Conservation (phyloP, 257 asterid species). For the Nicotiana noctiflora region DNA sequence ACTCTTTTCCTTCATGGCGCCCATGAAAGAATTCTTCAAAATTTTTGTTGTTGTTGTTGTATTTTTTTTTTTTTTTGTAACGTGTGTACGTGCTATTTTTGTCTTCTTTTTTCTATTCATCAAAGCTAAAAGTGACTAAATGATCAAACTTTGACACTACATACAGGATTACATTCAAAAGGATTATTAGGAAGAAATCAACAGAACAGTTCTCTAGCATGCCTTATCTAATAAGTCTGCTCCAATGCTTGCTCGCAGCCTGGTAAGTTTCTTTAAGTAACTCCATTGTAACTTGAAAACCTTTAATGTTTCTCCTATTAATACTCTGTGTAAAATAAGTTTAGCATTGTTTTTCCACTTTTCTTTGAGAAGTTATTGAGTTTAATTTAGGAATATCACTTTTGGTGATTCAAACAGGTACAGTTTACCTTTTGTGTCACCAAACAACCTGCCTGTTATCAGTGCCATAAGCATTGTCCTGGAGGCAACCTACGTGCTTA, state of each 20-base stretch:
- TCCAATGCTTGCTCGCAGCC: constrained; percentile 49
- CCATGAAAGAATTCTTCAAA: constrained; percentile 36
- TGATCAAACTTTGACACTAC: not conserved
- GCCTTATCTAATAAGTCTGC: constrained; percentile 53
- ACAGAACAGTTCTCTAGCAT: constrained; percentile 58
- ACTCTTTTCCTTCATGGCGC: constrained; percentile 38
- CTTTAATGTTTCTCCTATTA: not conserved
- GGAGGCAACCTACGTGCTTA: constrained; percentile 47
- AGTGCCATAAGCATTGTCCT: constrained; percentile 51
- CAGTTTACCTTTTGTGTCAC: constrained; percentile 63
- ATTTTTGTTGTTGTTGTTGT: not conserved
- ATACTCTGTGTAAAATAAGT: too few species aligned
- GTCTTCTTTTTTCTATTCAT: not conserved
- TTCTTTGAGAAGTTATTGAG: not conserved
- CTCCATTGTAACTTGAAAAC: not conserved
- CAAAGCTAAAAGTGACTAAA: not conserved
- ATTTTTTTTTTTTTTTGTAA: not conserved
- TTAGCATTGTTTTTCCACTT: too few species aligned
- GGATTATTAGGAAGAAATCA: constrained; percentile 41
- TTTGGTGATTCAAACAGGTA: constrained; percentile 37
- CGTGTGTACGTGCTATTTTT: not conserved
- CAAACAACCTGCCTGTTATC: constrained; percentile 44
- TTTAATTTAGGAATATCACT: not conserved
- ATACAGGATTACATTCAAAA: constrained; percentile 52
- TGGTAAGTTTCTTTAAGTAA: constrained; percentile 29